Conservation (phyloP, 2,329 filamentous ascomycete species). For the Leptographium galeiforme region DNA sequence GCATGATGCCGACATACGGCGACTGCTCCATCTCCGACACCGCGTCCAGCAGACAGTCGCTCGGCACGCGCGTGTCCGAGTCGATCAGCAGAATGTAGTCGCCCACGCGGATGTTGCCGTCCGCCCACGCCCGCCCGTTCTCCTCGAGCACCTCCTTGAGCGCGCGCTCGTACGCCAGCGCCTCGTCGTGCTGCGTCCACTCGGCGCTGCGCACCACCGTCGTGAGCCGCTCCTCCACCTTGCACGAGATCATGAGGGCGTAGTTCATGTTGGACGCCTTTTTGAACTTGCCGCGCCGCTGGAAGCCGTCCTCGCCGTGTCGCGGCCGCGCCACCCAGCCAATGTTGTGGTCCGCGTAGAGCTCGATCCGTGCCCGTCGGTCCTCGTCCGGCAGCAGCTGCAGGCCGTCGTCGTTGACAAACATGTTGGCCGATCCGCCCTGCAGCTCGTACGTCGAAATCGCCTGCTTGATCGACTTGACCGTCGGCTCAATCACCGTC, state of each 20-base stretch:
- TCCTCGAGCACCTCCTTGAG: conserved; percentile 54
- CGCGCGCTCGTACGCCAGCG: conserved; percentile 49
- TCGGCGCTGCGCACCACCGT: conserved; percentile 39
- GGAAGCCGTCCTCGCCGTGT: conserved; percentile 49
- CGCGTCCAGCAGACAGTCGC: conserved; percentile 65
- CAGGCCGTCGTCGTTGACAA: conserved; percentile 63
- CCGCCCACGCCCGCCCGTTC: conserved; percentile 62
- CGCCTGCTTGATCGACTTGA: conserved; percentile 64
- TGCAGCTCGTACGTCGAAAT: conserved; percentile 67
- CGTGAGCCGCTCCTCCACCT: conserved; percentile 55
- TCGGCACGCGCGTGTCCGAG: conserved; percentile 65
- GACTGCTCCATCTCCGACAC: conserved; percentile 73
- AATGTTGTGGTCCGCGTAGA: conserved; percentile 56
- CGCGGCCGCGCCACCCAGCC: conserved; percentile 55
- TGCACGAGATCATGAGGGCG: conserved; percentile 52
- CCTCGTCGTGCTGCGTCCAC: conserved; percentile 59
- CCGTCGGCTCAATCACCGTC: conserved; percentile 62
- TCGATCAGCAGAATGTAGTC: conserved; percentile 73
- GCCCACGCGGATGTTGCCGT: conserved; percentile 73
- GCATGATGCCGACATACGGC: conserved; percentile 65
- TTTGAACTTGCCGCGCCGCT: conserved; percentile 52
- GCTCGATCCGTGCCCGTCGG: conserved; percentile 49
- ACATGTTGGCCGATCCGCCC: conserved; percentile 66
- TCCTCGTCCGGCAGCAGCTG: conserved; percentile 53
- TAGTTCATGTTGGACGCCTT: conserved; percentile 66